These are phyloP conservation scores for Tolypocladium guangdongense DNA, from an alignment of 2,329 filamentous ascomycete species.

Conservation along the genomic window DNA sequence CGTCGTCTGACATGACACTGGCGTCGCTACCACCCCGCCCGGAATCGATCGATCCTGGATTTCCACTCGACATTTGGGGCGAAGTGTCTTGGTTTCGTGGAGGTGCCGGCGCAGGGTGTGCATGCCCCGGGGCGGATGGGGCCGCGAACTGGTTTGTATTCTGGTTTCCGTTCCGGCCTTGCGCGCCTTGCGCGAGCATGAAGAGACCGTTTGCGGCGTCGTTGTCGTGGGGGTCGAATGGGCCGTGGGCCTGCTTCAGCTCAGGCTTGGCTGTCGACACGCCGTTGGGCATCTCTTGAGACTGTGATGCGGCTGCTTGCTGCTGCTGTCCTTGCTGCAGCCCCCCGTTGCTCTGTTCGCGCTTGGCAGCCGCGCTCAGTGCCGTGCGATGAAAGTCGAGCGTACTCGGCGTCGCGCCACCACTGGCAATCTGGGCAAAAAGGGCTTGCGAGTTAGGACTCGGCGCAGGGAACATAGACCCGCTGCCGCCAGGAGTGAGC, in stretches of 20 bases:
- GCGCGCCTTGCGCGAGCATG: conserved; percentile 71
- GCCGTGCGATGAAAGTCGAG: conserved; percentile 93
- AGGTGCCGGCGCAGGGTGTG: conserved; percentile 31
- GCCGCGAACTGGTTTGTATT: conserved; percentile 36
- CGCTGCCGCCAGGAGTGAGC: conserved; percentile 85
- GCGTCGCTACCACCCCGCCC: conserved; percentile 54
- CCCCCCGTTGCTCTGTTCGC: conserved; percentile 32
- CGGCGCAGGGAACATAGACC: conserved; percentile 91
- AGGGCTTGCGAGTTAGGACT: conserved; percentile 80
- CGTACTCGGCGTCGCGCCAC: conserved; percentile 78
- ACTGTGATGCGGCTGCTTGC: conserved; percentile 38
- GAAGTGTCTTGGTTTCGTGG: conserved; percentile 30
- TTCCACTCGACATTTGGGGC: conserved; percentile 38
- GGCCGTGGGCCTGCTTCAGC: conserved; percentile 43
- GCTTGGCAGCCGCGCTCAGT: conserved; percentile 63
- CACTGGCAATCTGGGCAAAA: conserved; percentile 67
- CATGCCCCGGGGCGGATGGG: conserved; percentile 35
- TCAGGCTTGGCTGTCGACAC: conserved; percentile 32
- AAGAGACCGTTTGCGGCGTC: conserved; percentile 92
- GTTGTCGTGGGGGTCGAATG: conserved; percentile 82
- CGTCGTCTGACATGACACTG: conserved; percentile 63
- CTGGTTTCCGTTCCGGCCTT: conserved; percentile 48
- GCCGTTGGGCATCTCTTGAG: conserved; percentile 38
- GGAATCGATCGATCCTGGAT: conserved; percentile 33
- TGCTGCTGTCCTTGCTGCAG: conserved; percentile 18